These are phyloP conservation scores for Amphicarpaea edgeworthii DNA, from an alignment of 306 rosid genomes.

Conservation along the genomic window DNA sequence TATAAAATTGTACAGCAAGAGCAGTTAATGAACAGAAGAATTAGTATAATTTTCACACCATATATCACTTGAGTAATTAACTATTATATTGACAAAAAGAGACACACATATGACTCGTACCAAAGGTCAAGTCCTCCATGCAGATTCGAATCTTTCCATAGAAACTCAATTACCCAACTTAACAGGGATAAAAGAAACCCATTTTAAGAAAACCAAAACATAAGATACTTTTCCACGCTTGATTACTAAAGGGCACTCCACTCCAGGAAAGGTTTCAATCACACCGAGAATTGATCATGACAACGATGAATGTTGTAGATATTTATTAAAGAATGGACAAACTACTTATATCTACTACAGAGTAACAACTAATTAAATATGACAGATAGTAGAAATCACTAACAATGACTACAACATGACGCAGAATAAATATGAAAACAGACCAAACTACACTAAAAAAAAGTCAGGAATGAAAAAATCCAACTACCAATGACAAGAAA, in stretches of 20 bases:
- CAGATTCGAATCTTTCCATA: conserved; percentile 21
- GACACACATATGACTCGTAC: conserved; percentile 1
- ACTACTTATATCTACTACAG: not conserved
- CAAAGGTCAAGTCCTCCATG: conserved; percentile 1
- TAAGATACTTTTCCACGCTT: not conserved
- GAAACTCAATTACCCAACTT: conserved; percentile 6
- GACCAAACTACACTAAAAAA: conserved; percentile 26
- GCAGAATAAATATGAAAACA: conserved; percentile 38
- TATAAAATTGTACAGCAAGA: conserved; percentile 12
- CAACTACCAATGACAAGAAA: not conserved
- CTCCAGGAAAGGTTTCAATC: conserved; percentile 14
- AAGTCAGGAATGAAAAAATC: conserved; percentile 26
- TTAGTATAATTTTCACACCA: not conserved
- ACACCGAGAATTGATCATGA: not conserved
- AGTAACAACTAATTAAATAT: conserved; percentile 15
- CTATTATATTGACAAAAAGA: conserved; percentile 6
- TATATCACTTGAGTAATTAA: not conserved
- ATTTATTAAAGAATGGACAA: conserved; percentile 35
- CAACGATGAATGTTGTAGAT: conserved; percentile 13
- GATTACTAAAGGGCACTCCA: not conserved
- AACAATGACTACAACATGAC: conserved; percentile 35
- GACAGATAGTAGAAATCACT: conserved; percentile 4
- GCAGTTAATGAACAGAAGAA: conserved; percentile 20
- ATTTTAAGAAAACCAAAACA: conserved; percentile 21
- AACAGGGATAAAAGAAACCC: not conserved